Evolutionary conservation across 148 eudicot species (phyloP), one percentile per base, ranked within the genome.

Genomic region (Fagopyrum tataricum): DNA sequence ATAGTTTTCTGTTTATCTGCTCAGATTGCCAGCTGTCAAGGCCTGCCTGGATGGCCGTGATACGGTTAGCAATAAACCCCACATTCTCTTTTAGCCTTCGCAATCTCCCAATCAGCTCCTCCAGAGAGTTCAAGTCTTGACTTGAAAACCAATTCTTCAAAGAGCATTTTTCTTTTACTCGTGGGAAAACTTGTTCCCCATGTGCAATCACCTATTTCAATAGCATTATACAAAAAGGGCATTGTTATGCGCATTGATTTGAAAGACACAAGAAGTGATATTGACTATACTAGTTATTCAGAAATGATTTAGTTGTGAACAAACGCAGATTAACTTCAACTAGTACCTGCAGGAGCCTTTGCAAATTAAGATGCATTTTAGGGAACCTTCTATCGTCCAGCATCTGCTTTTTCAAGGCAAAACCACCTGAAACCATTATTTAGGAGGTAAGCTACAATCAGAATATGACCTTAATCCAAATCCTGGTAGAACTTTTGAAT

Each of bases 1-100:
- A 95, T 4, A 95, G 84, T 78, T 91, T 95, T 77, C 80, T 82
- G 75, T 95, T 95, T 43, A 95, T 95, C 75, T 90, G 97, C 82
- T 95, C 97, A 1, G 99, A 79, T 71, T 95, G 99, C 99, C 99
- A 95, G 71, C 92, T 95, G 72, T 95, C 99, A 8, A 95, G 89
- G 52, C 99, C 90, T 37, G 99, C 93, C 71, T 95, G 98, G 69
- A 95, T 82, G 44, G 98, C 96, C 6, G 96, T 87, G 74, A 95
- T 89, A 42, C 97, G 97, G 72, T 91, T 91, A 53, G 96, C 93
- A 79, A 91, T 88, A 64, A 95, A 95, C 43, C 98, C 96, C 5
- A 95, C 97, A 71, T 87, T 95, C 85, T 95, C 98, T 79, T 95
- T 95, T 64, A 94, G 83, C 72, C 98, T 87, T 74, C 97, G 86